Evolutionary conservation across 257 asterid genomes (phyloP), one percentile per base, ranked within the genome.

Genomic region (Thymus mandschuricus): DNA sequence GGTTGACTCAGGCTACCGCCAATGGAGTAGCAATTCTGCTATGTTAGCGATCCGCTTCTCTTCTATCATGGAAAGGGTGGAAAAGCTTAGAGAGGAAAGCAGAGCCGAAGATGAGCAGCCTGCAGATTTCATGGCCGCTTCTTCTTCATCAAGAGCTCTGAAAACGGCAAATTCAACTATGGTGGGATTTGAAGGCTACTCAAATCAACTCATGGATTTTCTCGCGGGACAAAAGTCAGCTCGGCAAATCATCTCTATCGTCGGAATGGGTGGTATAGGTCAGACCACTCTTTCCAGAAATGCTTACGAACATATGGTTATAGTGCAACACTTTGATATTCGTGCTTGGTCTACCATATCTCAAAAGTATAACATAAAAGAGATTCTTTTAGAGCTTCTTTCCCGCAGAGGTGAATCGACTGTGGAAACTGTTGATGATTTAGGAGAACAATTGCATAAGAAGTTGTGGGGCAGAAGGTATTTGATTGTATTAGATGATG

Each of bases 261-360:
- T 70, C 10, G 73, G 65, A 4, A 68, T 68, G 72, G 64, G 72
- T 6, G 64, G 72, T 0, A 38, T 38, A 5, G 72, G 72, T 54
- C 54, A 68, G 54, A 68, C 72, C 40, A 54, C 72, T 2, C 54
- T 68, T 0, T 52, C 72, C 0, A 52, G 40, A 0, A 40, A 27
- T 69, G 56, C 10, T 40, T 68, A 27, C 28, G 56, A 68, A 40
- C 7, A 43, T 12, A 9, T 9, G 4, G 8, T 21, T 38, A 68
- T 40, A 12, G 31, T 6, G 43, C 54, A 21, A 11, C n/a, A 12
- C 33, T 69, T 69, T 69, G 65, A 69, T n/a, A 4, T 69, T 41
- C 56, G 55, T 29, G 65, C 44, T 56, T 69, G 73, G 73, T 44
- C 33, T 55, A 69, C 73, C 10, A 12, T 69, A 41, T 69, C 73